Evolutionary conservation across 352 stramenopile species (phyloP).

Genomic region (Phytophthora pseudosyringae): DNA sequence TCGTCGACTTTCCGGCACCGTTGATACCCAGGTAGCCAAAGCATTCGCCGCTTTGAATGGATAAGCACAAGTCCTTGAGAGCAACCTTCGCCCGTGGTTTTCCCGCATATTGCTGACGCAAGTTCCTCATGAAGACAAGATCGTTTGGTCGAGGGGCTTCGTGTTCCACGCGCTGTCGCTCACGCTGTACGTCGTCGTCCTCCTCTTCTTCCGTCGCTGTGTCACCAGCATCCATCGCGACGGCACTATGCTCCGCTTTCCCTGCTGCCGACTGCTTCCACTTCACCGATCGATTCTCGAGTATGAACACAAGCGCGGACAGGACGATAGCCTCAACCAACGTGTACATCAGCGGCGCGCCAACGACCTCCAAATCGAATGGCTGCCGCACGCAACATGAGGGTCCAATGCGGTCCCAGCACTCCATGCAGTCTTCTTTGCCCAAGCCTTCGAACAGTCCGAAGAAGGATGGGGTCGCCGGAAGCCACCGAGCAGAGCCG

Average conservation of each 20-base stretch:
- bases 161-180: slow-evolving; percentile 40
- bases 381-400: slow-evolving; percentile 59
- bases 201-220: slow-evolving; percentile 27
- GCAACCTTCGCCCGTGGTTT: slow-evolving; percentile 89
- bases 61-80: slow-evolving; percentile 79
- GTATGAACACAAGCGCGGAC: slow-evolving; percentile 50
- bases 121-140: slow-evolving; percentile 53
- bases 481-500: slow-evolving; percentile 22
- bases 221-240: slow-evolving; percentile 53
- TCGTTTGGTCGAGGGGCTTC: slow-evolving; percentile 20
- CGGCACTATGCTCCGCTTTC: slow-evolving; percentile 7
- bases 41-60: slow-evolving; percentile 72
- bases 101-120: slow-evolving; percentile 52
- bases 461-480: slow-evolving; percentile 56
- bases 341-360: slow-evolving; percentile 54
- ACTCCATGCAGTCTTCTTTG: slow-evolving; percentile 44
- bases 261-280: slow-evolving; percentile 38
- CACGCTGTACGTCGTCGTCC: slow-evolving; percentile 55
- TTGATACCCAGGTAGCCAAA: slow-evolving; percentile 93
- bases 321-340: slow-evolving; percentile 52
- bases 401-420: slow-evolving; percentile 48
- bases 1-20: slow-evolving; percentile 87
- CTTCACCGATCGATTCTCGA: slow-evolving; percentile 44
- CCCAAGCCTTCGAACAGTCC: slow-evolving; percentile 58
- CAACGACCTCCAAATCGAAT: slow-evolving; percentile 65